Evolutionary conservation across 176 grass and related monocot genomes (phyloP), one percentile per base, ranked within the genome.

Genomic region (Aegilops sharonensis): DNA sequence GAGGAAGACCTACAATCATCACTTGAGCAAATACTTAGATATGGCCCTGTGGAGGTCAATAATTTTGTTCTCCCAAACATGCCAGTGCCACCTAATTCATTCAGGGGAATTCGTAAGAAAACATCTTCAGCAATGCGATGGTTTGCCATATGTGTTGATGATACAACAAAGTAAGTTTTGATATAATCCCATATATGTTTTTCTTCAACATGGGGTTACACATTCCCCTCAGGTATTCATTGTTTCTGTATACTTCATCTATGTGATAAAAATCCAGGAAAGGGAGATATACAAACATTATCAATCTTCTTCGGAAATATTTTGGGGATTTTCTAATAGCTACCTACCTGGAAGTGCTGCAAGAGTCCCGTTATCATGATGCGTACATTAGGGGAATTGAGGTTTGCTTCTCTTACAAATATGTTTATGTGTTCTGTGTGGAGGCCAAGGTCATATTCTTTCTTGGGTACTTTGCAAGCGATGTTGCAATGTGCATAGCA

Each of bases 241-340:
- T 20, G 81, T 90, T 86, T 86, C 15, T 77, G 29, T 68, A 13
- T 68, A 23, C 9, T 81, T 82, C 85, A 62, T 72, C 45, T 30
- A 52, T 85, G 30, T 77, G 72, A 59, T 69, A 88, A 84, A 69
- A 43, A 75, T 84, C 23, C 87, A 98, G 96, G 93, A 94, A 92
- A 88, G 96, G 90, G 50, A 98, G 80, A 83, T 92, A 98, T 47
- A 87, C 85, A 74, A 81, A 86, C 57, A 91, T 79, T 59, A 72
- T 86, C 37, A 94, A 98, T 88, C 82, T 98, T 80, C 88, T 95
- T 39, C 82, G 96, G 40, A 98, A 98, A 81, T 98, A 92, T 88
- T 92, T 94, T 79, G 96, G 96, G 11, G 93, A 98, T 85, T 94
- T 92, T 89, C 74, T 98, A 73, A 95, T 98, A 92, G 86, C 93